Conservation (phyloP, 2,329 filamentous ascomycete genomes). For the Didymella glomerata region DNA sequence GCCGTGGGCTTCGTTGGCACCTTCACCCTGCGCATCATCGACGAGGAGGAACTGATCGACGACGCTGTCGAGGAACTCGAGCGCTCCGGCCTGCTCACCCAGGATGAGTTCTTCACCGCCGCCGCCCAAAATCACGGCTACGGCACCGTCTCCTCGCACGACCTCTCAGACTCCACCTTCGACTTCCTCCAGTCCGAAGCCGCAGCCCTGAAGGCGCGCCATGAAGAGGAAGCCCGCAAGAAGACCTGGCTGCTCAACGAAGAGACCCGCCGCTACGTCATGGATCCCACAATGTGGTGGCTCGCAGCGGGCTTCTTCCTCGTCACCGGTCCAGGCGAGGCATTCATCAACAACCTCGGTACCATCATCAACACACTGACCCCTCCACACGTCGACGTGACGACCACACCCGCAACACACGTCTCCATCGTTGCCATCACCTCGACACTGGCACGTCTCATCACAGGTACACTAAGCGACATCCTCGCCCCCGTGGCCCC, state of each 20-base stretch:
- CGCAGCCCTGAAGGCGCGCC: slow-evolving; percentile 56
- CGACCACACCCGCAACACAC: slow-evolving; percentile 79
- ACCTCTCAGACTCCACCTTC: slow-evolving; percentile 58
- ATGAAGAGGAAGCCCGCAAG: slow-evolving; percentile 70
- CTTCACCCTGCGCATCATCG: slow-evolving; percentile 78
- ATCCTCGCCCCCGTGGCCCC: slow-evolving; percentile 70
- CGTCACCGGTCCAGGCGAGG: slow-evolving; percentile 93
- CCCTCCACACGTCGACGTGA: slow-evolving; percentile 63
- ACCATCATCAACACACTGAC: slow-evolving; percentile 90
- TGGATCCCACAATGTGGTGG: slow-evolving; percentile 94
- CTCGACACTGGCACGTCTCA: slow-evolving; percentile 87
- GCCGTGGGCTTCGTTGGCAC: slow-evolving; percentile 76
- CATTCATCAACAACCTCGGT: slow-evolving; percentile 96
- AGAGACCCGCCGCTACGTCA: slow-evolving; percentile 84
- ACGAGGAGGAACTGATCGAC: slow-evolving; percentile 87
- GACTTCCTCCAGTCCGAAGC: slow-evolving; percentile 56
- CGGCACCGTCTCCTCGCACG: slow-evolving; percentile 65
- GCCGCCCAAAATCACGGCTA: slow-evolving; percentile 66
- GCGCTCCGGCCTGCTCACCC: slow-evolving; percentile 80
- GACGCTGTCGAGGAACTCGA: slow-evolving; percentile 91
- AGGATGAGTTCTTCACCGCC: slow-evolving; percentile 75
- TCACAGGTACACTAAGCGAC: slow-evolving; percentile 89
- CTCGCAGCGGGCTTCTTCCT: slow-evolving; percentile 91
- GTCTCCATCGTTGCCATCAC: slow-evolving; percentile 92
- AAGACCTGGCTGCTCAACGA: slow-evolving; percentile 92